Evolutionary conservation across 1,284 basidiomycete genomes (phyloP).

Genomic region (Thelephora terrestris): DNA sequence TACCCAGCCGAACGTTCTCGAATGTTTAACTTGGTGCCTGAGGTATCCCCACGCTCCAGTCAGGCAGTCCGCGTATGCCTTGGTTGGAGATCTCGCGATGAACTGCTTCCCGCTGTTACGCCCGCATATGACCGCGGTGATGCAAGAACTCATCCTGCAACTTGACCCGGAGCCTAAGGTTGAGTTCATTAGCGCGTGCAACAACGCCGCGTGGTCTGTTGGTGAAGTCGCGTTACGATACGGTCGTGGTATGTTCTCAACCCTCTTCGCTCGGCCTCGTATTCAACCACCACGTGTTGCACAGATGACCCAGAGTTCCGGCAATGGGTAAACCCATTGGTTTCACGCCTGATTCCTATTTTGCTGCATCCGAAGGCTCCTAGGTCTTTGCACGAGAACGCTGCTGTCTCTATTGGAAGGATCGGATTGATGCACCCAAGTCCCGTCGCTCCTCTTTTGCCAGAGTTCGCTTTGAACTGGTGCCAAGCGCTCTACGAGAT

Average conservation of each 20-base stretch:
- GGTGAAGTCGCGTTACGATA: constrained; percentile 93
- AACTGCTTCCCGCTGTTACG: constrained; percentile 83
- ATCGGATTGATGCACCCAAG: constrained; percentile 88
- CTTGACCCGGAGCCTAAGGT: constrained; percentile 86
- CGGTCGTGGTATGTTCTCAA: constrained; percentile 46
- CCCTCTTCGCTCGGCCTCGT: constrained; percentile 2
- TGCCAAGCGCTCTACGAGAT: constrained; percentile 97
- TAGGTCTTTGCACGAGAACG: constrained; percentile 93
- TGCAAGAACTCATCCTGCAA: constrained; percentile 85
- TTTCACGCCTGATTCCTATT: constrained; percentile 87
- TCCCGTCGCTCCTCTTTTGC: constrained; percentile 83
- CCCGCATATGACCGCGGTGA: constrained; percentile 78
- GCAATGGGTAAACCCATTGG: constrained; percentile 82
- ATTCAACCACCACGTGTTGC: constrained; percentile 8
- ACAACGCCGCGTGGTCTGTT: constrained; percentile 99
- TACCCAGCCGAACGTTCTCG: constrained; percentile 68
- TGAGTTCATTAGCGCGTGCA: constrained; percentile 93
- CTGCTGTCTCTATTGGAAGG: constrained; percentile 97
- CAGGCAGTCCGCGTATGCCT: constrained; percentile 92
- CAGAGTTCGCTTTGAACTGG: constrained; percentile 92
- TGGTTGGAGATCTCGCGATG: constrained; percentile 97
- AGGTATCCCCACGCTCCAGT: constrained; percentile 94
- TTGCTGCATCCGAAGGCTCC: constrained; percentile 87
- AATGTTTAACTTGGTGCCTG: constrained; percentile 75
- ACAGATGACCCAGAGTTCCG: constrained; percentile 74